Conservation (phyloP, 176 grass and related monocot genomes). For the Oryza coarctata region DNA sequence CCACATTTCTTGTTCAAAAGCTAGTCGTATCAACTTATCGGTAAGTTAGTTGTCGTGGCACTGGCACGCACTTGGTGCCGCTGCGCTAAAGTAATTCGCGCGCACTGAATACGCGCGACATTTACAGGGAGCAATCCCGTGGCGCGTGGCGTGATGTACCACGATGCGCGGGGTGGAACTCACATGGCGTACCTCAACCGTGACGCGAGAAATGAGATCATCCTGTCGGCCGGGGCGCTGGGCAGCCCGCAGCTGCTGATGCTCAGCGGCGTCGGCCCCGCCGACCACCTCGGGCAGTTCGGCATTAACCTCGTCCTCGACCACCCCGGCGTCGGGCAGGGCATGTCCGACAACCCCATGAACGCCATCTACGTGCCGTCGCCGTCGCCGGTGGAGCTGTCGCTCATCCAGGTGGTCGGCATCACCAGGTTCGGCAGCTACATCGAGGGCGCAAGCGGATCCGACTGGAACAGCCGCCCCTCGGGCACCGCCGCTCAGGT, state of each 20-base stretch:
- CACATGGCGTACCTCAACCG: conserved; percentile 61
- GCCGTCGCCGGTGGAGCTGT: conserved; percentile 61
- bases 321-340: conserved; percentile 63
- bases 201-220: conserved; percentile 53
- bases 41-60: not conserved
- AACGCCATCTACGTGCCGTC: conserved; percentile 76
- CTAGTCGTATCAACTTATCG: not conserved
- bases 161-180: conserved; percentile 33
- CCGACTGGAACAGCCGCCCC: conserved; percentile 49
- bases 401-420: conserved; percentile 85
- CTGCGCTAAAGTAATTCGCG: not conserved
- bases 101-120: not conserved
- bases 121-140: conserved; percentile 44
- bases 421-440: conserved; percentile 75
- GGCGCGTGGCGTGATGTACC: conserved; percentile 65
- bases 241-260: conserved; percentile 91
- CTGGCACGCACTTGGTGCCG: not conserved
- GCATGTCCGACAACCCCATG: conserved; percentile 85
- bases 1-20: conserved; percentile 5
- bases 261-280: conserved; percentile 80
- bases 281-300: conserved; percentile 47
- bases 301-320: conserved; percentile 63
- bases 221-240: conserved; percentile 70
- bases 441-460: conserved; percentile 72
- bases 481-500: not conserved